phyloP scores from a whole-genome alignment of 1,284 basidiomycete species.

The Thecaphora thlaspeos region DNA sequence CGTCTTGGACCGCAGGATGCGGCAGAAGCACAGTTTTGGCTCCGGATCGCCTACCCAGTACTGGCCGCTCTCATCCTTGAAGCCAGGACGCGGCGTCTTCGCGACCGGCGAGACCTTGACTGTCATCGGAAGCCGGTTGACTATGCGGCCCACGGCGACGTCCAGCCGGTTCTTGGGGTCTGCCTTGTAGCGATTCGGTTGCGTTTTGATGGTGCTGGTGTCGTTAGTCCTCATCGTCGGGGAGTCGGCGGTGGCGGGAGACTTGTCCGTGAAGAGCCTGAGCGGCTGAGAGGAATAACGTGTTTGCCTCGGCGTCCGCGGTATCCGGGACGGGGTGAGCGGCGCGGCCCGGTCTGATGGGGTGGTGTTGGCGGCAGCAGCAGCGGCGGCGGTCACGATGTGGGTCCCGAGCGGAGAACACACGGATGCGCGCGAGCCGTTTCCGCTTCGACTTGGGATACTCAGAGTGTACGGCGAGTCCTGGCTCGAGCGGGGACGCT shows the following conservation, averaged over 20 bases:
- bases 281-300: neutral
- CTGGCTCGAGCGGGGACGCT: neutral
- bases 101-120: constrained; percentile 24
- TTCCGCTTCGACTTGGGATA: too few species aligned
- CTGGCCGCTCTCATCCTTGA: constrained; percentile 34
- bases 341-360: neutral
- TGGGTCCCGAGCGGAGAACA: neutral
- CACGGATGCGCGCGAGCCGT: neutral
- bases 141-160: constrained; percentile 82
- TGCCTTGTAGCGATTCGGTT: constrained; percentile 67
- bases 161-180: constrained; percentile 86
- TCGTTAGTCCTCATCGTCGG: too few species aligned
- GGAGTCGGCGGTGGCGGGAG: neutral
- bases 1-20: constrained; percentile 48
- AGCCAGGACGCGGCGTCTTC: neutral
- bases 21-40: constrained; percentile 50
- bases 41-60: constrained; percentile 55
- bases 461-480: neutral
- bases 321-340: neutral
- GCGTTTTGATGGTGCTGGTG: too few species aligned
- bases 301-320: neutral
- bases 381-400: too few species aligned
- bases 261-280: neutral
- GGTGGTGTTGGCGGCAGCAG: too few species aligned
- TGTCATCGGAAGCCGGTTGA: constrained; percentile 76